Base-by-base conservation (phyloP, 1,284 basidiomycete genomes). In the Rhodotorula sp. region DNA sequence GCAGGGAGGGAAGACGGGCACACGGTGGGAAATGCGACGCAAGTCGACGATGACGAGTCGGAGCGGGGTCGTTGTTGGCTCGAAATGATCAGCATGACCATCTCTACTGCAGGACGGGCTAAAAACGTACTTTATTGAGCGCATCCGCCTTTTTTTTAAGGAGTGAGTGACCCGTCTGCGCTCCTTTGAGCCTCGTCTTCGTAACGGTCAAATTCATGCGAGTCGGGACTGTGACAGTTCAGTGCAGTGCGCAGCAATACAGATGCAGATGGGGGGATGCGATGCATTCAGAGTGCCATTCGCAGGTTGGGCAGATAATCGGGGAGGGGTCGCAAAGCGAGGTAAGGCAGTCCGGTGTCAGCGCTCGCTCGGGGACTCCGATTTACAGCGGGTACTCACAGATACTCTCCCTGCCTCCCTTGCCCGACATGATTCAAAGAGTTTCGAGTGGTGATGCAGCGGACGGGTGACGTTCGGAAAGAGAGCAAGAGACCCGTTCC, bases 101-200 rank as follows among this genome's bases (percentile, higher is more conserved):
- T 3, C 10, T 42, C 37, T 42, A 42, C 10, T 14, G 37, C 29
- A 56, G 54, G 12, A 18, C 24, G 22, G 42, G 45, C 30, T 15
- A 30, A n/a, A 54, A 26, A 46, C 57, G 56, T 2, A 67, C 69
- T 55, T 75, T 75, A 71, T 69, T 76, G 62, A 78, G 72, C 1
- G 77, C 77, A 57, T 78, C 77, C 3, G 71, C 92, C 83, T 98
- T 98, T 87, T 96, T 96, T 59, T 95, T 95, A 54, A 99, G 86
- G 24, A 99, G 84, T 0, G 93, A 97, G 82, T 99, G 95, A 15
- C 95, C 95, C 0, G 94, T 98, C 82, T 98, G 94, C 12, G 96
- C 96, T 42, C 95, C 90, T 82, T 98, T 99, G 72, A 98, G 86
- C 58, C 95, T 87, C 55, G 89, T 84, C 81, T 98, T 98, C 70